Evolutionary conservation across 768 basidiomycete species (phyloP).

Genomic region (Leccinum incarnatum): DNA sequence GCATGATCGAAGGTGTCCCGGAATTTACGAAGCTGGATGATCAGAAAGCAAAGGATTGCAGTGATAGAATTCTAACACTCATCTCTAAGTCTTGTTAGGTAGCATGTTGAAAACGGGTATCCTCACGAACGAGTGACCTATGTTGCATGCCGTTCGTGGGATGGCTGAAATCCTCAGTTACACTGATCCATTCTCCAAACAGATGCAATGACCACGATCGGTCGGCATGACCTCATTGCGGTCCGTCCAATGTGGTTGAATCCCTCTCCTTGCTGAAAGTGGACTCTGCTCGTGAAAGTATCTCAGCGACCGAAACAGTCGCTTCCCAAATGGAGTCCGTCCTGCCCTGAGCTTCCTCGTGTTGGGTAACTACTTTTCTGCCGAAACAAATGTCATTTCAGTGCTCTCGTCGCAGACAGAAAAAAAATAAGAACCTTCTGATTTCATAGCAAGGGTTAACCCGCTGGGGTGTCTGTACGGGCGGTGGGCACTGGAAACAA

Average conservation of each 20-base stretch:
- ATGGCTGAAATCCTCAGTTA: too few species aligned
- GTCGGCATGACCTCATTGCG: too few species aligned
- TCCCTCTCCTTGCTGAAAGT: too few species aligned
- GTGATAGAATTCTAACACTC: slow-evolving; percentile 17
- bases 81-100: slow-evolving; percentile 5
- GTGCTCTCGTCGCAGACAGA: background rate
- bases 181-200: too few species aligned
- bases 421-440: background rate
- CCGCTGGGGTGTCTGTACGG: background rate
- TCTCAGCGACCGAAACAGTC: too few species aligned
- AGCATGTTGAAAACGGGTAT: background rate
- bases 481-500: background rate
- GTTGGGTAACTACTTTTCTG: background rate
- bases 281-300: too few species aligned
- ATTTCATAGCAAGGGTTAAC: background rate
- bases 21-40: slow-evolving; percentile 15
- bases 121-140: background rate
- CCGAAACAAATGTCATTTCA: background rate
- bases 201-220: too few species aligned
- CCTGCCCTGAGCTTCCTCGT: background rate
- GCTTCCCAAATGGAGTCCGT: background rate
- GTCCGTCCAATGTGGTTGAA: too few species aligned
- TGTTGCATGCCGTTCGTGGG: background rate
- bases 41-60: slow-evolving; percentile 16
- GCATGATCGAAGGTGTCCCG: slow-evolving; percentile 22